Percentiles rank a stretch among this genome's conserved stretches.
These are phyloP conservation scores for Canna indica DNA, from an alignment of 176 grass and related monocot genomes.

Conservation along the genomic window DNA sequence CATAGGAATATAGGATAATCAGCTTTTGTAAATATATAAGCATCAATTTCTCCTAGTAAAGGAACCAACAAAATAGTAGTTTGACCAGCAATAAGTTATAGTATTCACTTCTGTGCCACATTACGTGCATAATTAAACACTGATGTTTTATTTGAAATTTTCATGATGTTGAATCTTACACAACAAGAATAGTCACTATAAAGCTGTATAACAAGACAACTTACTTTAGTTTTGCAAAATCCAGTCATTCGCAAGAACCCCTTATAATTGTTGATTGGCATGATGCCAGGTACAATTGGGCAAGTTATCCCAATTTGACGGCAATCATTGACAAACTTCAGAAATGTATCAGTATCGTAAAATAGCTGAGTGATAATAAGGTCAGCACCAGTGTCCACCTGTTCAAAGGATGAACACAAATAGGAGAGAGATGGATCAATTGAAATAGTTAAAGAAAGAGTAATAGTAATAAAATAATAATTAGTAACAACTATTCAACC, in stretches of 20 bases:
- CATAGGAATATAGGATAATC: not conserved
- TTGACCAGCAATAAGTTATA: not conserved
- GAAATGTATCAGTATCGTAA: conserved; percentile 79
- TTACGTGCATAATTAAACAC: not conserved
- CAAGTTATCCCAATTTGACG: conserved; percentile 81
- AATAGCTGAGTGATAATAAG: conserved; percentile 75
- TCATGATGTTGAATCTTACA: not conserved
- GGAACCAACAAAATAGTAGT: not conserved
- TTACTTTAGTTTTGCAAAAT: conserved; percentile 88
- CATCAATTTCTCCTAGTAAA: not conserved
- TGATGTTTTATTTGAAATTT: not conserved
- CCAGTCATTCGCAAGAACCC: conserved; percentile 75
- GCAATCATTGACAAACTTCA: conserved; percentile 83
- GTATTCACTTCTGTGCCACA: not conserved
- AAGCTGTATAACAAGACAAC: not conserved
- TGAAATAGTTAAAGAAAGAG: conserved; percentile 10
- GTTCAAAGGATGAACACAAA: not conserved
- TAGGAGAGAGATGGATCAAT: not conserved
- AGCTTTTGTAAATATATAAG: not conserved
- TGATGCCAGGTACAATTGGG: conserved; percentile 89
- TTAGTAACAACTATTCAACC: not conserved
- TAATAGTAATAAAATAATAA: not conserved
- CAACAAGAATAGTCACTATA: not conserved
- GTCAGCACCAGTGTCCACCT: conserved; percentile 88
- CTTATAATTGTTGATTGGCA: conserved; percentile 91